Percentiles rank a stretch among this genome's conserved stretches.
Conservation (phyloP, 2,329 filamentous ascomycete species). For the Neopestalotiopsis sp. region DNA sequence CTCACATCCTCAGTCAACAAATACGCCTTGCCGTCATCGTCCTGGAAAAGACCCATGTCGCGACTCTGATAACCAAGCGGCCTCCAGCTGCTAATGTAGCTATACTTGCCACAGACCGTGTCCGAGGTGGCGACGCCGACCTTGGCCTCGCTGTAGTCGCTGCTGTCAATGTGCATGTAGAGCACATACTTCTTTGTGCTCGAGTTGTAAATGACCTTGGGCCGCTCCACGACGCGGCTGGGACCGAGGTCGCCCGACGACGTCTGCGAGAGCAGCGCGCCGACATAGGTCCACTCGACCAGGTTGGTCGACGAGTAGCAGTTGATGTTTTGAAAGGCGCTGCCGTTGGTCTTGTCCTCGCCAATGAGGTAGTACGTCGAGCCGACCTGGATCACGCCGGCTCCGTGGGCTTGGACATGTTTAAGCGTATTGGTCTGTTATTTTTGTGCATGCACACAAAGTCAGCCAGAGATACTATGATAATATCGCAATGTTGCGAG, state of each 20-base stretch:
- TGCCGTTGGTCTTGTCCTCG: constrained; percentile 71
- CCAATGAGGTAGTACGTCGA: constrained; percentile 70
- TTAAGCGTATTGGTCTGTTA: constrained; percentile 26
- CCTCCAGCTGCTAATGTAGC: constrained; percentile 41
- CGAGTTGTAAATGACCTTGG: constrained; percentile 72
- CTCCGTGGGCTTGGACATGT: constrained; percentile 31
- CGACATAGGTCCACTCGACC: constrained; percentile 67
- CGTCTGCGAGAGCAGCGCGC: constrained; percentile 60
- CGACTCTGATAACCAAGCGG: constrained; percentile 57
- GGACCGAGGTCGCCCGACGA: constrained; percentile 61
- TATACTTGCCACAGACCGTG: constrained; percentile 65
- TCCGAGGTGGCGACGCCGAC: constrained; percentile 66
- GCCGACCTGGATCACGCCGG: constrained; percentile 63
- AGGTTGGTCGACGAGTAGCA: constrained; percentile 70
- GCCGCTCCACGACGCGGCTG: constrained; percentile 67
- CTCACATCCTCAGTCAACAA: constrained; percentile 67
- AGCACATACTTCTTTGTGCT: constrained; percentile 69
- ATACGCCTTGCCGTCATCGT: constrained; percentile 65
- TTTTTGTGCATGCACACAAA: background rate
- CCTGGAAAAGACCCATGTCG: constrained; percentile 65
- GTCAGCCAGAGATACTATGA: too few species aligned
- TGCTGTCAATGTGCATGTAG: constrained; percentile 70
- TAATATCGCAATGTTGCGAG: background rate
- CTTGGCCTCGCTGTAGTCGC: constrained; percentile 65
- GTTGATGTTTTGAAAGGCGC: constrained; percentile 67